These are phyloP conservation scores for Trichophyton rubrum DNA, from an alignment of 2,329 filamentous ascomycete genomes.

Conservation along the genomic window DNA sequence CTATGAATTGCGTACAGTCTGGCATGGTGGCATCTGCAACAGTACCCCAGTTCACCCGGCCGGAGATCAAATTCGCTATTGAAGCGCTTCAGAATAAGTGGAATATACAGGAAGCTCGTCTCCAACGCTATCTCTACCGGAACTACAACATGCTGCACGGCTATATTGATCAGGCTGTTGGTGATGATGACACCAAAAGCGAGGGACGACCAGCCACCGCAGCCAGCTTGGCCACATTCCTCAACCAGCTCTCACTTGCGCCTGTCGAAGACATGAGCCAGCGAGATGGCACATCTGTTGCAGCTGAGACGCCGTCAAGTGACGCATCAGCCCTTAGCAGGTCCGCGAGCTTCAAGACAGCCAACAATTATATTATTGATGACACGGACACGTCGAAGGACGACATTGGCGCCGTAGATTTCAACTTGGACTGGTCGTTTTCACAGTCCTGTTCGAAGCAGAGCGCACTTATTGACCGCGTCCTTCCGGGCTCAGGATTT, in stretches of 20 bases:
- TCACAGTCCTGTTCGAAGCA: neutral
- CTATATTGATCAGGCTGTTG: conserved; percentile 12
- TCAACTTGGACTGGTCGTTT: neutral
- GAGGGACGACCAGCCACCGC: conserved; percentile 29
- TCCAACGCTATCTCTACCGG: conserved; percentile 34
- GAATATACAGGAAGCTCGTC: conserved; percentile 32
- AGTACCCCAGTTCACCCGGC: conserved; percentile 6
- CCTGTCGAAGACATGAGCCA: conserved; percentile 17
- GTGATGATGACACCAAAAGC: conserved; percentile 23
- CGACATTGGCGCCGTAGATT: neutral
- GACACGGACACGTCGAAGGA: neutral
- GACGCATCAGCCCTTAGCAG: neutral
- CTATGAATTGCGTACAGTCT: conserved; percentile 2
- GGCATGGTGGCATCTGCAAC: conserved; percentile 3
- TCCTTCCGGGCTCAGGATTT: neutral
- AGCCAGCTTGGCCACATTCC: conserved; percentile 27
- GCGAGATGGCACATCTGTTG: neutral
- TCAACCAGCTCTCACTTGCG: conserved; percentile 28
- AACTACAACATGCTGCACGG: conserved; percentile 35
- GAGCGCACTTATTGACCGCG: neutral
- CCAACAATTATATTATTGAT: neutral
- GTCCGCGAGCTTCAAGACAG: neutral
- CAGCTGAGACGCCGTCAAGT: neutral
- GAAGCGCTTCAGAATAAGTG: conserved; percentile 30
- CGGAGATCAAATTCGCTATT: conserved; percentile 4